These are phyloP conservation scores for Ganoderma multipileum DNA, from an alignment of 1,284 basidiomycete genomes.

Conservation along the genomic window DNA sequence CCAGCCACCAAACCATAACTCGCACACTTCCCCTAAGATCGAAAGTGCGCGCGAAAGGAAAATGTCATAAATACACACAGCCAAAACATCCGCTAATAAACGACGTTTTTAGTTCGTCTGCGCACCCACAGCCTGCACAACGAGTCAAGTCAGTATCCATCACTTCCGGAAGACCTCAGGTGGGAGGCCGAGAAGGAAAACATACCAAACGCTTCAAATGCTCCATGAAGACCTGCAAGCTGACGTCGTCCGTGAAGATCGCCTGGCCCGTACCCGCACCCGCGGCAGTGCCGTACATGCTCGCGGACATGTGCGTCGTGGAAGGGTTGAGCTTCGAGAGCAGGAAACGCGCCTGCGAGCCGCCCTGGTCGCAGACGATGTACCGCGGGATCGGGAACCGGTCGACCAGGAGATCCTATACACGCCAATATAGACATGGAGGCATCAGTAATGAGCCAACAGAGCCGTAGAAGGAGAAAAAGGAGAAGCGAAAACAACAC, in stretches of 20 bases:
- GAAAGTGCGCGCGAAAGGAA: not conserved
- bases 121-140: conserved; percentile 67
- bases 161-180: no score
- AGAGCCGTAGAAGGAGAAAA: not conserved
- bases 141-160: not conserved
- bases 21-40: not conserved
- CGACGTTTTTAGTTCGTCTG: conserved; percentile 60
- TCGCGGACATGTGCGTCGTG: conserved; percentile 94
- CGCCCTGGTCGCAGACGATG: conserved; percentile 98
- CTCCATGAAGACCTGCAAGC: conserved; percentile 96
- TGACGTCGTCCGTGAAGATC: conserved; percentile 99
- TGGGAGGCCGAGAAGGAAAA: conserved; percentile 15
- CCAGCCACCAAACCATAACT: not conserved
- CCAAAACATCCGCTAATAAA: conserved; percentile 18
- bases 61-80: conserved; percentile 17
- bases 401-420: conserved; percentile 90
- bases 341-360: conserved; percentile 97
- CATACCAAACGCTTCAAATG: conserved; percentile 88
- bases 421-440: not conserved
- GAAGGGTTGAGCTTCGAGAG: conserved; percentile 97
- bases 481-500: conserved; percentile 18
- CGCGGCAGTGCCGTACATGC: conserved; percentile 81
- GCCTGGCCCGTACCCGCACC: conserved; percentile 81
- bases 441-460: not conserved
- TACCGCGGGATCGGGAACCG: conserved; percentile 98